Evolutionary conservation across 352 stramenopile species (phyloP), one percentile per base, ranked within the genome.

Genomic region (Pythium periplocum): DNA sequence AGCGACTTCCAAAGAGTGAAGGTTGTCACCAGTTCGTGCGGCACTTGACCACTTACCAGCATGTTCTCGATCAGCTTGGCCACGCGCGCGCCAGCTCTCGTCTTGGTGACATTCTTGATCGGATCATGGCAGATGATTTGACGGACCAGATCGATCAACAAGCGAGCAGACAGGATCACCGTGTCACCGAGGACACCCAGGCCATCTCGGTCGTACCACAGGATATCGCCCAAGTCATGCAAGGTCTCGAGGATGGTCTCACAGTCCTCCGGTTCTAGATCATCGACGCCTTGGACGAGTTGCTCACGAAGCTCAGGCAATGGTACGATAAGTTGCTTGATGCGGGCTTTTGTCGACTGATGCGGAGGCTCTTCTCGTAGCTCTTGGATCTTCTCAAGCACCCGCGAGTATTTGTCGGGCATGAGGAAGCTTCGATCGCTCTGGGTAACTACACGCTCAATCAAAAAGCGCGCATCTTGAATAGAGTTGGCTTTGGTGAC

Each of bases 61-160:
- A 6, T 9, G 40, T 59, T 37, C 0, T n/a, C 5, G 6, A 59
- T 51, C 32, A 45, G 17, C 6, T 55, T 41, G 10, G 1, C 17
- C 17, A 26, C 8, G 12, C 17, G 17, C 17, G 17, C 17, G 17
- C 17, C 17, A 26, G 17, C 17, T 26, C 17, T 26, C 17, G 17
- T 26, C 17, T 26, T 26, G 17, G 17, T 26, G 17, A 26, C 17
- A 26, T 26, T 26, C 17, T 26, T 26, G 17, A 26, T 26, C 17
- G 17, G 56, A 11, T 57, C 40, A 41, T 59, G 57, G n/a, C 52
- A 52, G 38, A 55, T 30, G 7, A 58, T 35, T 38, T 53, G 38
- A 4, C 57, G 57, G 9, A 64, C 33, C 32, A 64, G 58, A 11
- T 58, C 45, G 46, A 64, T 59, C 3, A 64, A 4, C 17, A 58